phyloP scores from a whole-genome alignment of 176 grass and related monocot species.

The Calamus simplicifolius region DNA sequence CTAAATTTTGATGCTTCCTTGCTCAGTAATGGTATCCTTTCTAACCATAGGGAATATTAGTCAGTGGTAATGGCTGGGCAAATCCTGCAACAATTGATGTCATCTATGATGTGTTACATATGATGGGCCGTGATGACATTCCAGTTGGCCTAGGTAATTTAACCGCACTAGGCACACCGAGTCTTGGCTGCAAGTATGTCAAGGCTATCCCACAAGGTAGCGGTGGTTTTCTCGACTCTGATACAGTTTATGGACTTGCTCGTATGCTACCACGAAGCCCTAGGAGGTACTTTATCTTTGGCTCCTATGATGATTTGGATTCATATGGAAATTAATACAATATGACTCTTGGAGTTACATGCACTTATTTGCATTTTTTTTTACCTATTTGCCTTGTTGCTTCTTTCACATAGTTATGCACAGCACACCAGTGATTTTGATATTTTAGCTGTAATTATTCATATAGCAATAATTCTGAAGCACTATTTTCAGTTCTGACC shows the following conservation, averaged over 20 bases:
- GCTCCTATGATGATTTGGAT: neutral
- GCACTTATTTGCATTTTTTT: neutral
- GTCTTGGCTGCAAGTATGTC: constrained; percentile 53
- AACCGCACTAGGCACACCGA: constrained; percentile 52
- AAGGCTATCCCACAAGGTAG: constrained; percentile 65
- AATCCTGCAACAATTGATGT: constrained; percentile 73
- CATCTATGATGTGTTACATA: constrained; percentile 71
- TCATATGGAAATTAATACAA: neutral
- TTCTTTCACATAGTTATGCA: no score
- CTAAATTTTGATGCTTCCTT: neutral
- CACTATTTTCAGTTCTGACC: no score
- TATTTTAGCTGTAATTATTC: no score
- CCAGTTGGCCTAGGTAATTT: constrained; percentile 68
- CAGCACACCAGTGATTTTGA: no score
- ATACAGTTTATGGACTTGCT: constrained; percentile 73
- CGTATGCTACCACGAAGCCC: constrained; percentile 71
- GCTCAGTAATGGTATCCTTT: neutral
- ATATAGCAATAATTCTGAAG: no score
- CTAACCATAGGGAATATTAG: constrained; percentile 48
- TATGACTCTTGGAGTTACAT: neutral
- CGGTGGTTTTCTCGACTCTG: constrained; percentile 70
- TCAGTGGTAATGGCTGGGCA: constrained; percentile 72
- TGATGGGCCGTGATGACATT: constrained; percentile 95
- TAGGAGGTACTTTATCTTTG: constrained; percentile 54
- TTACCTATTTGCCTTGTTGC: no score